phyloP scores from a whole-genome alignment of 352 stramenopile species.

The Thalassiosira pacifica region DNA sequence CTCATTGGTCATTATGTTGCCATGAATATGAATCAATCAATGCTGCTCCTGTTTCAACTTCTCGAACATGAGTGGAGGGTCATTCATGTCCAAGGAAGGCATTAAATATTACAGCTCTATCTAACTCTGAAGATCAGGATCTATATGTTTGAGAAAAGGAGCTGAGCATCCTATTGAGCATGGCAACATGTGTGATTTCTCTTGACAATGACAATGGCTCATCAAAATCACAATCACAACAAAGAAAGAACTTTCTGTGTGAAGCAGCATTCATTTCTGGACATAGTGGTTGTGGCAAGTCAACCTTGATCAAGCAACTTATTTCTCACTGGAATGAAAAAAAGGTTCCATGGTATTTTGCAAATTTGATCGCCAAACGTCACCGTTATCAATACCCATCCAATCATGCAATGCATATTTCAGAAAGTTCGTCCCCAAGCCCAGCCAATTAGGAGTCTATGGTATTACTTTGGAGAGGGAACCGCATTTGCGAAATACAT shows the following conservation, averaged over 20 bases:
- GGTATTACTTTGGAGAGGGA: background rate
- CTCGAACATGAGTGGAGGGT: slow-evolving; percentile 45
- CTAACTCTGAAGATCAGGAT: background rate
- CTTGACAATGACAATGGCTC: background rate
- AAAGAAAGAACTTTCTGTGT: background rate
- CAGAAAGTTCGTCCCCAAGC: slow-evolving; percentile 4
- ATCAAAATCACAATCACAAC: too few species aligned
- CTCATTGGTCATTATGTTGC: slow-evolving; percentile 21
- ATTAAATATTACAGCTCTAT: slow-evolving; percentile 9
- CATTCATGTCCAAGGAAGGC: slow-evolving; percentile 10
- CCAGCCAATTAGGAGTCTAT: background rate
- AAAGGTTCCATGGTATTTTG: slow-evolving; percentile 7
- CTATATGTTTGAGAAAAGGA: slow-evolving; percentile 26
- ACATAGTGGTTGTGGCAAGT: slow-evolving; percentile 22
- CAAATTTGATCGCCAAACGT: slow-evolving; percentile 21
- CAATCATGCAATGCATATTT: slow-evolving; percentile 22
- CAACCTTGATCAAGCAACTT: background rate
- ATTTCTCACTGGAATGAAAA: background rate
- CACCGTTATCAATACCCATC: background rate
- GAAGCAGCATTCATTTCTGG: slow-evolving; percentile 27
- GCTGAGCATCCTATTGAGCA: background rate
- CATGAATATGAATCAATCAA: slow-evolving; percentile 38
- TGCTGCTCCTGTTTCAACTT: slow-evolving; percentile 69
- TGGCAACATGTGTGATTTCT: slow-evolving; percentile 2
- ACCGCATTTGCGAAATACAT: background rate